Conservation (phyloP, 2,329 filamentous ascomycete species). For the Aspergillus tamarii region DNA sequence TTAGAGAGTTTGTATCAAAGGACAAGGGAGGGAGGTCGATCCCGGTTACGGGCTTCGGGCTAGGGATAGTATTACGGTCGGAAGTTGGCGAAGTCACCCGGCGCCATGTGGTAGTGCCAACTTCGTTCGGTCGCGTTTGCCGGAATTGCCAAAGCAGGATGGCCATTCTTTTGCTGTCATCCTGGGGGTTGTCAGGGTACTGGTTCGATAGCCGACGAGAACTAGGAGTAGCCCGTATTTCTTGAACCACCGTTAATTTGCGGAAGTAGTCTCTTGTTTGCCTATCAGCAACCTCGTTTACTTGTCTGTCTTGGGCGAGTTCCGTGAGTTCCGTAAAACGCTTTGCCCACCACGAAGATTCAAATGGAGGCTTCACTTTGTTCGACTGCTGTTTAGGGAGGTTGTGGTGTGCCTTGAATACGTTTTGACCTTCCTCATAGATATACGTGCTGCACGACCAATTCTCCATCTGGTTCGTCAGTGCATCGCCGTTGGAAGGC, state of each 20-base stretch:
- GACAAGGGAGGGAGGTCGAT: constrained; percentile 42
- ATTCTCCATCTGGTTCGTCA: constrained; percentile 40
- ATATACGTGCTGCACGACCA: constrained; percentile 50
- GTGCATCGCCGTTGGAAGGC: constrained; percentile 35
- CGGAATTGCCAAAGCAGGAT: constrained; percentile 53
- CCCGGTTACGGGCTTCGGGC: constrained; percentile 36
- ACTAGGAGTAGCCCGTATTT: constrained; percentile 42
- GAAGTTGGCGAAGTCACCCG: constrained; percentile 41
- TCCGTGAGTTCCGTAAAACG: constrained; percentile 41
- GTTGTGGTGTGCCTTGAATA: constrained; percentile 37
- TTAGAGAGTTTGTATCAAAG: constrained; percentile 39
- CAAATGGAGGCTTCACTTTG: constrained; percentile 48
- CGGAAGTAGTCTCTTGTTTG: constrained; percentile 41
- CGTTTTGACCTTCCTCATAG: constrained; percentile 41
- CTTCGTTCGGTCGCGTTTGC: constrained; percentile 43
- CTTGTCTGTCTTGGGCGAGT: constrained; percentile 41
- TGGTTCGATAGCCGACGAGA: constrained; percentile 32
- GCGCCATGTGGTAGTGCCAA: constrained; percentile 50
- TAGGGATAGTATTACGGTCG: constrained; percentile 40
- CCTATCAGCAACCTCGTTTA: constrained; percentile 42
- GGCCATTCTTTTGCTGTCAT: constrained; percentile 44
- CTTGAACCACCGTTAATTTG: constrained; percentile 50
- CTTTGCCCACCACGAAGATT: constrained; percentile 50
- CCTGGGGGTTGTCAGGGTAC: constrained; percentile 27
- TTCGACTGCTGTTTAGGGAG: constrained; percentile 40